Evolutionary conservation across 2,329 filamentous ascomycete species (phyloP), one percentile per base, ranked within the genome.

Genomic region (Metarhizium album): DNA sequence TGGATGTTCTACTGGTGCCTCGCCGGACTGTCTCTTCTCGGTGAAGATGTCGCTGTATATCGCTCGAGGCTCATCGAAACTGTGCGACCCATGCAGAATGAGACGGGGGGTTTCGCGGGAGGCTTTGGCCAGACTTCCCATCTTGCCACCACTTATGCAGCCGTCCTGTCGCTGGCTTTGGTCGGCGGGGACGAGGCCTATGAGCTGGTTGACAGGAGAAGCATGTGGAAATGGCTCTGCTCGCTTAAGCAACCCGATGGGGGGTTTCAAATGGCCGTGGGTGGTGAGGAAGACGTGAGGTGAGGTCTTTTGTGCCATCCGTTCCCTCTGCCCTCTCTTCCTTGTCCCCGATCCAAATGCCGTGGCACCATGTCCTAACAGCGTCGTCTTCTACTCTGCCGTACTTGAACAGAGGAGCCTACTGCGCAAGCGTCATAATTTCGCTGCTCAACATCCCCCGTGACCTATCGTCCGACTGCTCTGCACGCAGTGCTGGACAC

Each of bases 1-100:
- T 98, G 93, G 93, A 79, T 95, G 61, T 76, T 95, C 56, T 97
- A 96, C 71, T 98, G 93, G 93, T 86, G 80, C 49, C 73, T 97
- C 49, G 80, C 84, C 33, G 89, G 80, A 2, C 73, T 98, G 56
- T 74, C 78, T 24, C 74, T 90, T 33, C 71, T 98, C 47, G 90
- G 88, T 46, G 81, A 90, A 62, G 87, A 95, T 64, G 73, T 79
- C 46, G 68, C 68, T 31, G 67, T 80, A 38, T 91, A 88, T 66
- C 79, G 84, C 51, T 72, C 85, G 56, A 75, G 78, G 69, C 80
- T 91, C 52, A 71, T 87, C 47, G 78, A 82, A 53, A 96, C 90
- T 6, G 83, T 93, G 47, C 76, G 75, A 46, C 81, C 87, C 43
- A 83, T 91, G 69, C 93, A 97, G 69, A 94, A 96, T 66, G 67